Base-by-base conservation (phyloP, 2,329 filamentous ascomycete genomes). In the Trichoderma aggressivum region DNA sequence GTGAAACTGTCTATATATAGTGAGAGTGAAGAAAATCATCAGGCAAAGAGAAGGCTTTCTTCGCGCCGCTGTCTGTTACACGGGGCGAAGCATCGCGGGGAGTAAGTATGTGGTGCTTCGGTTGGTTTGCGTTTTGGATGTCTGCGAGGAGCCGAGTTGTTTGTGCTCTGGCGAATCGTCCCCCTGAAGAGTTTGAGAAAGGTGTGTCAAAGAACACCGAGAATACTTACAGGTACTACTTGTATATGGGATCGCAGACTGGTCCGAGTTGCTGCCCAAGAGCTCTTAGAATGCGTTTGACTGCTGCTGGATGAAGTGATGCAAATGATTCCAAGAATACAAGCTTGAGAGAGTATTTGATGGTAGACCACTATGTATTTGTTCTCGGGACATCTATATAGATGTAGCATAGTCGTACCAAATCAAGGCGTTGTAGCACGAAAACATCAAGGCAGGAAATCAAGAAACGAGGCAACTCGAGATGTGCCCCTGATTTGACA, bases 81-180 rank as follows among this genome's bases (percentile, higher is more conserved):
- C 64, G 10, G 18, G 47, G 14, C 11, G 36, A 47, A 24, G 10
- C 26, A 59, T 58, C 26, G 50, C 30, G 34, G 16, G 16, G 39
- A 5, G n/a, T n/a, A n/a, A 56, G 18, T n/a, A 21, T 2, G 26
- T 26, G n/a, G 11, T 34, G 34, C 8, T 34, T 68, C 36, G 36
- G 55, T 34, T 50, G 36, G 64, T 47, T 60, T 47, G 36, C 26
- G n/a, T 34, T n/a, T 32, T 24, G 12, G 28, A 50, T 26, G 30
- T 24, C 34, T 68, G 64, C 64, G 14, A 60, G 64, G 26, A 68
- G 64, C 64, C 64, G 64, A 47, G 36, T 47, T 68, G 64, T 68
- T 68, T 68, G 64, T 24, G 7, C 32, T 14, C 32, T 64, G 61
- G 55, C 43, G 61, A 64, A 55, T 28, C 28, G 26, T 12, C 36